Evolutionary conservation across 768 basidiomycete genomes (phyloP).

Genomic region (Collybia sordida): DNA sequence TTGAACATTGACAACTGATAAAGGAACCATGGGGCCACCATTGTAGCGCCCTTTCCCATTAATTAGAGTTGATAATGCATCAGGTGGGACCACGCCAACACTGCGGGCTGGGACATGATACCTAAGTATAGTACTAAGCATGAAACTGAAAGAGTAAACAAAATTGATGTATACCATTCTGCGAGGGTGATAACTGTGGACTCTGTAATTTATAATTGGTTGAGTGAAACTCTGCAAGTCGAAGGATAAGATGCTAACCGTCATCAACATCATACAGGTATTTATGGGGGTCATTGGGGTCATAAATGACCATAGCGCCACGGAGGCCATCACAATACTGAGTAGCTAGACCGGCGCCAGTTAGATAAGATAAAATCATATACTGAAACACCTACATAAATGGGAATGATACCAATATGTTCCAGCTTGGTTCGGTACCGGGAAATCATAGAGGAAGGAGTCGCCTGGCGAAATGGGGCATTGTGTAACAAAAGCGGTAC

Average conservation of each 20-base stretch:
- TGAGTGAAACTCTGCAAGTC: background rate
- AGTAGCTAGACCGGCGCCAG: conserved; percentile 19
- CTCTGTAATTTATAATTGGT: background rate
- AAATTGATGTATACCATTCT: background rate
- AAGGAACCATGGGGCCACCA: conserved; percentile 18
- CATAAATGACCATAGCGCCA: conserved; percentile 47
- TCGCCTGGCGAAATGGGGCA: conserved; percentile 37
- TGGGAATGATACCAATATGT: conserved; percentile 29
- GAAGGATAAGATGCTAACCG: background rate
- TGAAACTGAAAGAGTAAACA: background rate
- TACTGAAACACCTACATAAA: conserved; percentile 13
- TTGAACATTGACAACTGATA: conserved; percentile 34
- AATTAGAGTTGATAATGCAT: conserved; percentile 19
- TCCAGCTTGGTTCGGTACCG: conserved; percentile 17
- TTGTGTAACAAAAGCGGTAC: conserved; percentile 35
- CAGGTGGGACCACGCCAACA: conserved; percentile 3
- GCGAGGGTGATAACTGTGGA: conserved; percentile 2
- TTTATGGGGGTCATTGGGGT: conserved; percentile 14
- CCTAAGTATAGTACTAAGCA: background rate
- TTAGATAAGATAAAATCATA: too few species aligned
- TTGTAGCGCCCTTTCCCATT: conserved; percentile 38
- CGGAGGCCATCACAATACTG: conserved; percentile 61
- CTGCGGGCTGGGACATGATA: background rate
- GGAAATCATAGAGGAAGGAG: conserved; percentile 38
- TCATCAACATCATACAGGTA: conserved; percentile 1